Conservation (phyloP, 2,329 filamentous ascomycete genomes). For the Colletotrichum sp. region DNA sequence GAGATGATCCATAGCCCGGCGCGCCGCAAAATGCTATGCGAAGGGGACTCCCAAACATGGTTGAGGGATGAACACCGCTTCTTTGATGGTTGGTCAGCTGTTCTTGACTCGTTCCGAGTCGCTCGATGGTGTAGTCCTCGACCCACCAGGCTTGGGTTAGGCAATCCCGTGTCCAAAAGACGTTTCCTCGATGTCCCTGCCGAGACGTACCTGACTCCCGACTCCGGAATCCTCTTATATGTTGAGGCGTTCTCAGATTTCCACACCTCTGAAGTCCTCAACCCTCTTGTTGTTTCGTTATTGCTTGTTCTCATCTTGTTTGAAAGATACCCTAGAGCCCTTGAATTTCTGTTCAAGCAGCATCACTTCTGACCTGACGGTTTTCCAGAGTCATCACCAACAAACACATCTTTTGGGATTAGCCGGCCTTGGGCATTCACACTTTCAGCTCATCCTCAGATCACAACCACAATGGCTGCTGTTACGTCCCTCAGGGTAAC, state of each 20-base stretch:
- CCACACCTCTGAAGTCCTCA: not conserved
- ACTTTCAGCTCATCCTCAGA: not conserved
- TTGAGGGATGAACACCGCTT: slow-evolving; percentile 21
- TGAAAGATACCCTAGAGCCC: not conserved
- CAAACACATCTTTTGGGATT: not conserved
- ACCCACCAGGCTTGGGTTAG: slow-evolving; percentile 24
- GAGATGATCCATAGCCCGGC: slow-evolving; percentile 3
- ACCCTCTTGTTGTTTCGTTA: not conserved
- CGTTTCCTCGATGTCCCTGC: slow-evolving; percentile 18
- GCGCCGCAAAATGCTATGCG: not conserved
- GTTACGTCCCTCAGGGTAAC: slow-evolving; percentile 6
- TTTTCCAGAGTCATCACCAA: not conserved
- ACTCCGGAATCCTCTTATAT: not conserved
- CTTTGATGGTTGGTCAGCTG: slow-evolving; percentile 14
- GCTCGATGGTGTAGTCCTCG: slow-evolving; percentile 14
- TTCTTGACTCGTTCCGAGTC: slow-evolving; percentile 22
- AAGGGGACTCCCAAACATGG: slow-evolving; percentile 2
- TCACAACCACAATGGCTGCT: not conserved
- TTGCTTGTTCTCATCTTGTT: not conserved
- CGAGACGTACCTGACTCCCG: not conserved
- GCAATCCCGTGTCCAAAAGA: slow-evolving; percentile 23
- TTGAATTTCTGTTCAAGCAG: not conserved
- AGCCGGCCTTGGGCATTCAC: not conserved
- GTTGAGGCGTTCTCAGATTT: not conserved
- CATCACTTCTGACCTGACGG: not conserved